A percentile compares a stretch with the other conserved stretches of the same genome.
Conservation (phyloP, 352 stramenopile genomes). For the Heterotrichella gracilis region DNA sequence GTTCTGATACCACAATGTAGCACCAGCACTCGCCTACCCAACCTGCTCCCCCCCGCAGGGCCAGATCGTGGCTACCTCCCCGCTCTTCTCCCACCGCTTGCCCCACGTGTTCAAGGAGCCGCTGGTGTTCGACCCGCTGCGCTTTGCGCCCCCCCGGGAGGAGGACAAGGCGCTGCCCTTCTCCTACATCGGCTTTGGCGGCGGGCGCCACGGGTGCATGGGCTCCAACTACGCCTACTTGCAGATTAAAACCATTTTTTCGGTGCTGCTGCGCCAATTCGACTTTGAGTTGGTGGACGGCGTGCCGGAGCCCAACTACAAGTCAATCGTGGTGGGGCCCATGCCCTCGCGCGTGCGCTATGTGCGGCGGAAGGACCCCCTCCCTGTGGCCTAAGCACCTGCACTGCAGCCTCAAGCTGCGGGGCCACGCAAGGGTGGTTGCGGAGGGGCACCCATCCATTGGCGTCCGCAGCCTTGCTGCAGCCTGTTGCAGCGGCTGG, state of each 20-base stretch:
- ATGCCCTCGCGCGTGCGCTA: slow-evolving; percentile 43
- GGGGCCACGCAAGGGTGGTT: too few relatives aligned
- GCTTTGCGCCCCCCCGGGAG: slow-evolving; percentile 37
- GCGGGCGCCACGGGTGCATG: slow-evolving; percentile 56
- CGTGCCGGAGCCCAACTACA: slow-evolving; percentile 47
- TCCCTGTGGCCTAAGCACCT: too few relatives aligned
- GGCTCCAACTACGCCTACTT: slow-evolving; percentile 57
- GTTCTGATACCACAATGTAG: too few relatives aligned
- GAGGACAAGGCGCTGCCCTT: slow-evolving; percentile 40
- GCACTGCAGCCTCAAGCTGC: too few relatives aligned
- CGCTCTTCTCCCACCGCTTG: slow-evolving; percentile 31
- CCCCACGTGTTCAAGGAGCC: slow-evolving; percentile 28
- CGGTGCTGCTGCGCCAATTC: slow-evolving; percentile 44
- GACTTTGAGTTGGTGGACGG: slow-evolving; percentile 37
- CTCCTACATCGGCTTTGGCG: slow-evolving; percentile 51
- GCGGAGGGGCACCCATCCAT: too few relatives aligned
- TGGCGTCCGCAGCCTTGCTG: too few relatives aligned
- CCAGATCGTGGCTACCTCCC: slow-evolving; percentile 43
- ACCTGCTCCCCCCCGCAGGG: too few relatives aligned
- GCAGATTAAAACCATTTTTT: slow-evolving; percentile 60
- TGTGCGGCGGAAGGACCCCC: slow-evolving; percentile 18
- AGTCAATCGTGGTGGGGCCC: slow-evolving; percentile 53
- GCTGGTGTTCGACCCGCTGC: slow-evolving; percentile 42
- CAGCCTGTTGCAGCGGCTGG: too few relatives aligned
- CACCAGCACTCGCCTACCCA: too few relatives aligned